Evolutionary conservation across 129 eudicot genomes (phyloP), one percentile per base, ranked within the genome.

Genomic region (Glebionis coronaria): DNA sequence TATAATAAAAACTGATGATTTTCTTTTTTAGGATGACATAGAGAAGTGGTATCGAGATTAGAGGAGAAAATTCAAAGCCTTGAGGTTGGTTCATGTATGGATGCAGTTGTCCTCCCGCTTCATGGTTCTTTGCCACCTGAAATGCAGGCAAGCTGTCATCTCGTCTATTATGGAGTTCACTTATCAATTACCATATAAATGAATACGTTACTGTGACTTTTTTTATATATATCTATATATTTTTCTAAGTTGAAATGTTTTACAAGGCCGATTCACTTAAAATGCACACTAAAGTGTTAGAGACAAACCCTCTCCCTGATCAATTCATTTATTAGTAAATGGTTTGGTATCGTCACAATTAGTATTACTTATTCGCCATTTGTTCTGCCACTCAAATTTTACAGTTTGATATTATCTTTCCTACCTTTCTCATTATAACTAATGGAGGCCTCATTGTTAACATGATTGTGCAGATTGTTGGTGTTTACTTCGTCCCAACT

Each of bases 81-180:
- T 13, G 97, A 88, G 82, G 95, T 81, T 77, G 98, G 98, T 12
- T 84, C 98, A 62, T 84, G 90, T 63, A 82, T 93, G 95, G 98
- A 93, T 82, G 98, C 97, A 63, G 71, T 88, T 69, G 84, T 93
- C 55, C 87, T 85, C 45, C 98, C 98, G 12, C 98, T 93, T 79
- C 95, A 93, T 68, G 98, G 98, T 62, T 93, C 97, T 56, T 77
- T 93, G 83, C 95, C 98, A 29, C 98, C 98, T 79, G 98, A 90
- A 81, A 70, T 90, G 84, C 97, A 90, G 87, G 97, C 76, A 77
- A 78, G 80, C 27, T 45, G 52, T 63, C 56, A 68, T 60, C 9
- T 71, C 29, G 42, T 57, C 68, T 45, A 46, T 52, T 42, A 21
- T 55, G 44, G 44, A 45, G 8, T 61, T 42, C 63, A 61, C 40